phyloP scores from a whole-genome alignment of 225 moss, liverwort and hornwort genomes.

The Straminergon stramineum region DNA sequence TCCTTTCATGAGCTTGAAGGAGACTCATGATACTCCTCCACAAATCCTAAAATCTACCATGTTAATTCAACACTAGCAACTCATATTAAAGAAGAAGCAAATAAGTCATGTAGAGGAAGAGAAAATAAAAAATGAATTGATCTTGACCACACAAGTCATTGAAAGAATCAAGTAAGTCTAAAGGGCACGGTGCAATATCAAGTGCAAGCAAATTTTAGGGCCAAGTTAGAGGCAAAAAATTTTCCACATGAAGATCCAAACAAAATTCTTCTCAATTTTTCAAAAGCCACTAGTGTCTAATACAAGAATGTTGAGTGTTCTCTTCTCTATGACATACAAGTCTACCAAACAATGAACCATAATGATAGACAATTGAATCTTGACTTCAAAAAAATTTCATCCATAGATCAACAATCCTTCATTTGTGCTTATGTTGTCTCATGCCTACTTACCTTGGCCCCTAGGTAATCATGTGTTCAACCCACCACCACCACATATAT shows the following conservation, averaged over 20 bases:
- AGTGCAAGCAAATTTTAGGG: neutral
- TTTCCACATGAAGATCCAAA: neutral
- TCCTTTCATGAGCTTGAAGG: neutral
- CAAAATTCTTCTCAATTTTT: neutral
- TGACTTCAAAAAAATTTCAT: too few species aligned
- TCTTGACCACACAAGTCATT: too few species aligned
- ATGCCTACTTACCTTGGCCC: too few species aligned
- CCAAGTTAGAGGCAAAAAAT: neutral
- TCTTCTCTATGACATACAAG: neutral
- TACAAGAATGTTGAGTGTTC: neutral
- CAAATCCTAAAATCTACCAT: neutral
- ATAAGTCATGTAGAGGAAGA: neutral
- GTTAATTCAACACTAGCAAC: neutral
- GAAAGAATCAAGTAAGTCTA: neutral
- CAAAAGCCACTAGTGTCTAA: neutral
- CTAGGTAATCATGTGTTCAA: too few species aligned
- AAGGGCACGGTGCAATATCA: neutral
- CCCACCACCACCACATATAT: too few species aligned
- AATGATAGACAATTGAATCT: too few species aligned
- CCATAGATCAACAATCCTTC: too few species aligned
- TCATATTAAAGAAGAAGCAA: neutral
- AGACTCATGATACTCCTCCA: neutral
- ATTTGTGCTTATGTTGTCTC: too few species aligned
- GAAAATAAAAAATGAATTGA: neutral
- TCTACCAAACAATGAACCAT: too few species aligned